phyloP scores from a whole-genome alignment of 2,329 filamentous ascomycete species.

The Cladorrhinum sp. region DNA sequence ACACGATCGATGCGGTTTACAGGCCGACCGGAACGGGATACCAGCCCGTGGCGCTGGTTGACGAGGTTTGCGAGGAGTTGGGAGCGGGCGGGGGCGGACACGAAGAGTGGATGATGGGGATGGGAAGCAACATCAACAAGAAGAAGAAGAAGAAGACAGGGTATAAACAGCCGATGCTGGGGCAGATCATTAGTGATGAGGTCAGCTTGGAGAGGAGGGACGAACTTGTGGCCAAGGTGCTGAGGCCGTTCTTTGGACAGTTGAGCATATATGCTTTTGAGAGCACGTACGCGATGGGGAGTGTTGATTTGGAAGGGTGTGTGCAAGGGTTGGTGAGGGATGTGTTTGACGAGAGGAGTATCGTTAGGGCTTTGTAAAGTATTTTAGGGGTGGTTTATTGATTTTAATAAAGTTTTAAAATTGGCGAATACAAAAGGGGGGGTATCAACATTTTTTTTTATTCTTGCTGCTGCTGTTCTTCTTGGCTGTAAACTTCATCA shows the following conservation, averaged over 20 bases:
- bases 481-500: too few species aligned
- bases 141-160: slow-evolving; percentile 23
- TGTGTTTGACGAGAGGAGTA: slow-evolving; percentile 73
- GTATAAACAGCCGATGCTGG: slow-evolving; percentile 48
- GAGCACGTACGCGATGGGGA: slow-evolving; percentile 81
- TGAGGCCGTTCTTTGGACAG: slow-evolving; percentile 86
- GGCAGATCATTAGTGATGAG: slow-evolving; percentile 51
- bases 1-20: slow-evolving; percentile 95
- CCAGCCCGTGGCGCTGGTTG: slow-evolving; percentile 72
- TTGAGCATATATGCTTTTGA: slow-evolving; percentile 94
- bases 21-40: slow-evolving; percentile 58
- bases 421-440: too few species aligned
- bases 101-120: neutral
- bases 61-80: slow-evolving; percentile 78
- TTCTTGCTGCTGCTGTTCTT: neutral
- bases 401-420: neutral
- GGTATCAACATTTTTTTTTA: neutral
- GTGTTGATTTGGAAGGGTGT: slow-evolving; percentile 63
- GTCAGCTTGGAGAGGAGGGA: slow-evolving; percentile 58
- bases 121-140: too few species aligned
- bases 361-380: slow-evolving; percentile 57
- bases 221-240: slow-evolving; percentile 70
- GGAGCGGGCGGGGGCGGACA: slow-evolving; percentile 35
- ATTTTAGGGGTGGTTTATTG: neutral
- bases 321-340: slow-evolving; percentile 64